These are phyloP conservation scores for Hibiscus trionum DNA, from an alignment of 345 rosid genomes.

Conservation along the genomic window DNA sequence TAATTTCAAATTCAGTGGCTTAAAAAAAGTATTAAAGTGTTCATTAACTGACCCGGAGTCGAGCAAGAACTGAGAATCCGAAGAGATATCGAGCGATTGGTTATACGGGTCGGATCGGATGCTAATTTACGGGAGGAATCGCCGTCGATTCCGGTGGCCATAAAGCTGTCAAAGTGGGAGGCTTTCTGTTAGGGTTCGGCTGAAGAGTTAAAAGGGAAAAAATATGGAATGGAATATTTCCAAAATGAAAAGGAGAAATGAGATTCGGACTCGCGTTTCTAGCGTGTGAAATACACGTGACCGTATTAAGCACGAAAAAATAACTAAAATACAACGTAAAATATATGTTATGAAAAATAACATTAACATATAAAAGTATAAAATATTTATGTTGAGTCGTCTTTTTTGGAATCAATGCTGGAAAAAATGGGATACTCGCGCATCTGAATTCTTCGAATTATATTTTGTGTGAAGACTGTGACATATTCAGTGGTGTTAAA, in stretches of 20 bases:
- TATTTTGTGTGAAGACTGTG: too few species aligned
- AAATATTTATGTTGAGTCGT: too few species aligned
- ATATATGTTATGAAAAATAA: too few species aligned
- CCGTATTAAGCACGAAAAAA: too few species aligned
- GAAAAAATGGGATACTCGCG: too few species aligned
- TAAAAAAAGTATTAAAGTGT: not conserved
- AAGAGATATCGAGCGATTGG: not conserved
- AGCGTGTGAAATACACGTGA: not conserved
- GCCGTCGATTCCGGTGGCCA: conserved; percentile 11
- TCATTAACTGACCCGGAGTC: not conserved
- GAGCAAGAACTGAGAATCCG: not conserved
- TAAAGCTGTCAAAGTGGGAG: not conserved
- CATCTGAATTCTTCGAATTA: too few species aligned
- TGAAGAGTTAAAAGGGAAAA: not conserved
- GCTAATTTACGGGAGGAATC: not conserved
- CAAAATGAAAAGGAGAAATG: not conserved
- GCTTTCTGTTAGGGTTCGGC: not conserved
- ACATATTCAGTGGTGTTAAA: too few species aligned
- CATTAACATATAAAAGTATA: too few species aligned
- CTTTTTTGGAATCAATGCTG: too few species aligned
- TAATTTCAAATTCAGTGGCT: not conserved
- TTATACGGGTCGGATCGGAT: not conserved
- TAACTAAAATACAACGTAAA: too few species aligned
- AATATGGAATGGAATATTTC: not conserved
- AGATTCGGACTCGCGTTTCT: not conserved